A percentile compares a stretch with the other conserved stretches of the same genome.
phyloP scores from a whole-genome alignment of 176 grass and related monocot species.

The Triticum urartu region DNA sequence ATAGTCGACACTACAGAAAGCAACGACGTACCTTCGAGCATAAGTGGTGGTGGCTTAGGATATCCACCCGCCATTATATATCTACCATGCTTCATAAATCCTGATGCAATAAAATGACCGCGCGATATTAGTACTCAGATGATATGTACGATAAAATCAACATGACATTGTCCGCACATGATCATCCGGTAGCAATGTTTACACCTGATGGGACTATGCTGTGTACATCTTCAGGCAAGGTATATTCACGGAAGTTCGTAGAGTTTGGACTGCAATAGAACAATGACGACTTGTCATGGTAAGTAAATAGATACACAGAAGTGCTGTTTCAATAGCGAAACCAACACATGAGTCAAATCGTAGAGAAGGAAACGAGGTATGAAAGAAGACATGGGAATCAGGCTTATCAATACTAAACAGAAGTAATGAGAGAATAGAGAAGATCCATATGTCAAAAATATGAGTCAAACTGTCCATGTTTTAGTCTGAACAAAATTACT shows the following conservation, averaged over 20 bases:
- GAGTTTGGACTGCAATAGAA: neutral
- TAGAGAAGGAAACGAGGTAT: neutral
- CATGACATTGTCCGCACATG: neutral
- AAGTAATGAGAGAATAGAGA: neutral
- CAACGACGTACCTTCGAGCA: slow-evolving; percentile 13
- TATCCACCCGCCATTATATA: neutral
- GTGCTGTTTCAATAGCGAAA: neutral
- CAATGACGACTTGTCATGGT: neutral
- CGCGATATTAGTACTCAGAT: too few species aligned
- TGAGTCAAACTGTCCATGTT: neutral
- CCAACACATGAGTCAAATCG: neutral
- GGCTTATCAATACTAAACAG: neutral
- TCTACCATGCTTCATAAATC: too few species aligned
- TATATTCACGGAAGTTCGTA: neutral
- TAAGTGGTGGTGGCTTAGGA: slow-evolving; percentile 34
- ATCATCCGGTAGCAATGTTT: neutral
- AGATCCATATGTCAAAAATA: neutral
- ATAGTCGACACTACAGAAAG: neutral
- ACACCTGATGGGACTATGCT: neutral
- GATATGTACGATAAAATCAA: too few species aligned
- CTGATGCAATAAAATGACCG: too few species aligned
- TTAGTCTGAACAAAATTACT: neutral
- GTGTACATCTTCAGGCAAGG: neutral
- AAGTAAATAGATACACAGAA: neutral
- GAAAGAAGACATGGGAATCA: neutral